phyloP scores from a whole-genome alignment of 495 filamentous ascomycete genomes.

The Gamarada debralockiae region DNA sequence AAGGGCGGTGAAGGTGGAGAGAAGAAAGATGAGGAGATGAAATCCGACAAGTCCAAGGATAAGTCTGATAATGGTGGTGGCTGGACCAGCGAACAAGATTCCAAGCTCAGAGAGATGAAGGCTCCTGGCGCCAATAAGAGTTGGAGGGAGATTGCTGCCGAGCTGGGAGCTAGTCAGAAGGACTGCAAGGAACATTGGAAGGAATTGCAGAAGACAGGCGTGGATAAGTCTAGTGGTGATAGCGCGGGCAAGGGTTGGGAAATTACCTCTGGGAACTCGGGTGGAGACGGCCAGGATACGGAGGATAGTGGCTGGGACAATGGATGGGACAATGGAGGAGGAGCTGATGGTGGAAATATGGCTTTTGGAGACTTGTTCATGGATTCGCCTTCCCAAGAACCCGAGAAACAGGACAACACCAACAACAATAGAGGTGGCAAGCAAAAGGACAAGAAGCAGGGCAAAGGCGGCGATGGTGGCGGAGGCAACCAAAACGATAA shows the following conservation, averaged over 20 bases:
- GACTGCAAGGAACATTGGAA: conserved; percentile 5
- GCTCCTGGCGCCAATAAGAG: conserved; percentile 11
- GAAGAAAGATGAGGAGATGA: conserved; percentile 2
- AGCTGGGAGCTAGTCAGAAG: conserved; percentile 13
- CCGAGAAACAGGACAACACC: not conserved
- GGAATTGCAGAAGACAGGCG: conserved; percentile 1
- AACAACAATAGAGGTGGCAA: too few species aligned
- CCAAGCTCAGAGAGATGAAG: conserved; percentile 26
- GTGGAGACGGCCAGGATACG: not conserved
- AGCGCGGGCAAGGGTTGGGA: not conserved
- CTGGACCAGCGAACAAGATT: conserved; percentile 21
- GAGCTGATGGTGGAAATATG: not conserved
- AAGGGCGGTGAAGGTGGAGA: conserved; percentile 1
- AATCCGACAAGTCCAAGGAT: not conserved
- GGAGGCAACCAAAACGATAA: not conserved
- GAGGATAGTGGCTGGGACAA: not conserved
- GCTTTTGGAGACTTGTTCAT: not conserved
- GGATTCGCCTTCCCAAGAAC: not conserved
- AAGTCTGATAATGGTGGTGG: not conserved
- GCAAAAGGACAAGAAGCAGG: not conserved
- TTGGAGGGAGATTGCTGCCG: conserved; percentile 20
- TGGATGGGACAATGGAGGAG: not conserved
- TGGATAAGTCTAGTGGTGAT: not conserved
- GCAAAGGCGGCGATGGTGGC: not conserved
- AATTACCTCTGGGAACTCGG: not conserved